A percentile compares a stretch with the other conserved stretches of the same genome.
Conservation (phyloP, 306 rosid species). For the Ormosia semicastrata region DNA sequence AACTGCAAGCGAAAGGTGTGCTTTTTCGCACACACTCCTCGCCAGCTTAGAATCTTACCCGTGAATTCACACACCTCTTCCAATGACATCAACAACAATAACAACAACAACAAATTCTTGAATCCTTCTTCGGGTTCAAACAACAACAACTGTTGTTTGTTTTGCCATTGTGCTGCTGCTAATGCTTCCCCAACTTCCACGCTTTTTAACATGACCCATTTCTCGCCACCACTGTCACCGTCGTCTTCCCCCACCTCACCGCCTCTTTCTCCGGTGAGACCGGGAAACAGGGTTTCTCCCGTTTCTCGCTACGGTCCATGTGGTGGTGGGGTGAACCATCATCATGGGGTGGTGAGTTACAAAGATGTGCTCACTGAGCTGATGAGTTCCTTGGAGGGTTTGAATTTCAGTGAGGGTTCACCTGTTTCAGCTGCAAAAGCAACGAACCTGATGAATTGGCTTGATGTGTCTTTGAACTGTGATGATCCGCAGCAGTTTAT, state of each 20-base stretch:
- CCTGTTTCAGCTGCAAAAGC: conserved; percentile 22
- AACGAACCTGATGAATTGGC: conserved; percentile 44
- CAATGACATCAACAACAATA: too few species aligned
- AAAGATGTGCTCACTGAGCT: conserved; percentile 58
- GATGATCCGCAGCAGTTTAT: conserved; percentile 51
- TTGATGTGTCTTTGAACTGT: conserved; percentile 42
- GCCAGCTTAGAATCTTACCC: conserved; percentile 73
- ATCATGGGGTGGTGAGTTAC: conserved; percentile 35
- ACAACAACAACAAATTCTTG: too few species aligned
- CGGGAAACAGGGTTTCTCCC: conserved; percentile 33
- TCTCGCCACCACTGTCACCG: conserved; percentile 75
- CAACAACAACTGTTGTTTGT: conserved; percentile 45
- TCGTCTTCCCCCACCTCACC: conserved; percentile 64
- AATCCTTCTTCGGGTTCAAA: conserved; percentile 39
- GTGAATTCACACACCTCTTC: conserved; percentile 32
- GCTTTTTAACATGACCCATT: conserved; percentile 57
- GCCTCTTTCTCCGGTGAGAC: conserved; percentile 58
- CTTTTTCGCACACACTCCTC: conserved; percentile 89
- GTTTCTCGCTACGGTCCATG: conserved; percentile 40
- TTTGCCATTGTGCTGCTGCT: conserved; percentile 38
- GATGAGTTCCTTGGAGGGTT: conserved; percentile 65
- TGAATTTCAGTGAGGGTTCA: conserved; percentile 51
- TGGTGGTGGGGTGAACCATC: conserved; percentile 5
- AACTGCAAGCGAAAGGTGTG: conserved; percentile 86
- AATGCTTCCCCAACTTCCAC: conserved; percentile 83